Conservation (phyloP, 768 basidiomycete species). For the Hortiboletus campestris region DNA sequence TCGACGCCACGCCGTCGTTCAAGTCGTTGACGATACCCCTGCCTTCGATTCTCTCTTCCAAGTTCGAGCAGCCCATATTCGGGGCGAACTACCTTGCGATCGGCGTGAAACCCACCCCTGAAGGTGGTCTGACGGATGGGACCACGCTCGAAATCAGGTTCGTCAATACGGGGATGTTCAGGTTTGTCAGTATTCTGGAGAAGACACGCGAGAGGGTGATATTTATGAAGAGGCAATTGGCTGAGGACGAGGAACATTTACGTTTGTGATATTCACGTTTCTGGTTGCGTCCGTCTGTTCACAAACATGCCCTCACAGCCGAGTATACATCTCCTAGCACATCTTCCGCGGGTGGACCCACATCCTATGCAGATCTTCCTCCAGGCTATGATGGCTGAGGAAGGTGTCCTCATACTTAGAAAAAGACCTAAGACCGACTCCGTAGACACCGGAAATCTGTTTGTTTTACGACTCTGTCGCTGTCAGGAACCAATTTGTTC, state of each 20-base stretch:
- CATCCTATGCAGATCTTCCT: slow-evolving; percentile 26
- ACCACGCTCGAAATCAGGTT: slow-evolving; percentile 68
- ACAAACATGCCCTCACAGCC: slow-evolving; percentile 15
- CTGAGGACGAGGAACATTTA: slow-evolving; percentile 34
- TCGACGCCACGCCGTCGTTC: slow-evolving; percentile 34
- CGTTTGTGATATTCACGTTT: slow-evolving; percentile 23
- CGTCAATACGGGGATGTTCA: slow-evolving; percentile 65
- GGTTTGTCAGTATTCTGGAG: slow-evolving; percentile 69
- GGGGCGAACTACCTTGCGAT: slow-evolving; percentile 65
- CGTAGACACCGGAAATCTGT: too few relatives aligned
- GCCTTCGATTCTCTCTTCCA: slow-evolving; percentile 60
- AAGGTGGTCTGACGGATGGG: slow-evolving; percentile 64
- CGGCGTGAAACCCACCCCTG: slow-evolving; percentile 62
- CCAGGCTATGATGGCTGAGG: slow-evolving; percentile 29
- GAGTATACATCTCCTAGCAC: slow-evolving; percentile 29
- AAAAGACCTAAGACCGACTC: neutral
- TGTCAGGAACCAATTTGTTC: too few relatives aligned
- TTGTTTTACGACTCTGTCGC: too few relatives aligned
- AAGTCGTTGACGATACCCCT: slow-evolving; percentile 56
- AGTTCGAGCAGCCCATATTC: slow-evolving; percentile 76
- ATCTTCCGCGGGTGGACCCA: slow-evolving; percentile 14
- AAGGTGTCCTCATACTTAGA: neutral
- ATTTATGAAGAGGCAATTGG: slow-evolving; percentile 64
- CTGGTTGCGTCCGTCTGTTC: neutral
- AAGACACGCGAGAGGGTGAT: slow-evolving; percentile 75